phyloP scores from a whole-genome alignment of 2,329 filamentous ascomycete species.

The Fusarium hostae region DNA sequence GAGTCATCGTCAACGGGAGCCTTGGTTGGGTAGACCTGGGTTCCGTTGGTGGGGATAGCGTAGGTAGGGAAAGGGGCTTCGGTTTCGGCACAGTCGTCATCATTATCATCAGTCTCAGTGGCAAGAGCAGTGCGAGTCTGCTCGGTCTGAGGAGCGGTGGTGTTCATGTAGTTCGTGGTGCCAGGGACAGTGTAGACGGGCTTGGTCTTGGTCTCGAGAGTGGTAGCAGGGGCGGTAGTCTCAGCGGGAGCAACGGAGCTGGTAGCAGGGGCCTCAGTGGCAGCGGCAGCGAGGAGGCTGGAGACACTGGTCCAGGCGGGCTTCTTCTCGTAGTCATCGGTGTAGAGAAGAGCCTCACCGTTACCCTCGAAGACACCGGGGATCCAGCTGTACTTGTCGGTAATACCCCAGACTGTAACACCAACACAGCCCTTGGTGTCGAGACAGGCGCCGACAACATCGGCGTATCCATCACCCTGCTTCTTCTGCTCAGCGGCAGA shows the following conservation, averaged over 20 bases:
- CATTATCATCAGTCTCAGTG: constrained; percentile 24
- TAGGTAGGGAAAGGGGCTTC: constrained; percentile 30
- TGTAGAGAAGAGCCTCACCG: constrained; percentile 55
- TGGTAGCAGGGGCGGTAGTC: constrained; percentile 19
- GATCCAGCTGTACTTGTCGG: constrained; percentile 54
- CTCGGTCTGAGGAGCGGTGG: constrained; percentile 24
- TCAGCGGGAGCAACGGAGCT: constrained; percentile 5
- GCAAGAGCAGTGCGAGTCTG: constrained; percentile 31
- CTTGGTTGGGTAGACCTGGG: constrained; percentile 14
- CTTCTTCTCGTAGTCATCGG: constrained; percentile 53
- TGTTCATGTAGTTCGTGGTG: constrained; percentile 26
- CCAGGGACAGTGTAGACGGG: constrained; percentile 13
- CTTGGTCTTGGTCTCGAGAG: constrained; percentile 21
- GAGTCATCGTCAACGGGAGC: not conserved
- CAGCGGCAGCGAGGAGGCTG: constrained; percentile 48
- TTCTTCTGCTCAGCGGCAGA: constrained; percentile 52
- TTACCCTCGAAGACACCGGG: constrained; percentile 53
- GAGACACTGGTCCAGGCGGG: constrained; percentile 54
- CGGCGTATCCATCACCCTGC: constrained; percentile 61
- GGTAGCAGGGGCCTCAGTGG: constrained; percentile 10
- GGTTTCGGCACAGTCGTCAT: constrained; percentile 24
- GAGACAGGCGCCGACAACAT: constrained; percentile 52
- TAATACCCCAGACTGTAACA: constrained; percentile 57
- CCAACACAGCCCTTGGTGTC: constrained; percentile 55
- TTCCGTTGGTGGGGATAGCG: constrained; percentile 29